Evolutionary conservation across 2,329 filamentous ascomycete genomes (phyloP), one percentile per base, ranked within the genome.

Genomic region (Xylaria sp.): DNA sequence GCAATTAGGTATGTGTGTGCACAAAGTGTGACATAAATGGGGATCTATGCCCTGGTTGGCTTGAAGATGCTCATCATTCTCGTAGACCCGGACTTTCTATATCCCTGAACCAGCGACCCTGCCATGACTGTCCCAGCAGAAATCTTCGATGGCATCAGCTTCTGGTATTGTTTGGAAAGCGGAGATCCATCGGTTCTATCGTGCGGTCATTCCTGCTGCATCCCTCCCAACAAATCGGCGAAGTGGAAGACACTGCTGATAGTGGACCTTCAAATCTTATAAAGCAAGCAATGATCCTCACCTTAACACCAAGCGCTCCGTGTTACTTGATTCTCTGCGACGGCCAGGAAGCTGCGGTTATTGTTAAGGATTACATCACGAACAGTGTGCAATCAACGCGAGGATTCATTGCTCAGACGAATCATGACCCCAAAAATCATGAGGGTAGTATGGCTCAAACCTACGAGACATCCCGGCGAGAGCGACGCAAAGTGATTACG

Each of bases 251-350:
- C 8, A 8, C 11, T 9, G 11, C 21, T 39, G n/a, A 53, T 36
- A 48, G 32, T 36, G 12, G 47, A 32, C 11, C n/a, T 36, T 62
- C 69, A 9, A 8, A 54, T 4, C 34, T 72, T 27, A 32, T 55
- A 39, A 61, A 66, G 11, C 69, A 77, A 9, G 70, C 73, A 2
- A 63, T 67, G 5, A 67, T 58, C 1, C 72, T 88, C 1, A 77
- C 82, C 2, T 67, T 69, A 0, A 74, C 79, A 2, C 80, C 78
- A 1, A 85, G 84, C 0, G 85, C 87, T 17, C 85, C 86, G 1
- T 87, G 85, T 45, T 90, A 90, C 72, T 72, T 90, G 1, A 84
- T 85, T 34, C 83, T 89, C 69, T 85, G 85, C 69, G 82, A 87
- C 55, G 85, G 85, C 0, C 62, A 67, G 0, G 77, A 81, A 53